Evolutionary conservation across 352 stramenopile species (phyloP).

Genomic region (Phytophthora vignae): DNA sequence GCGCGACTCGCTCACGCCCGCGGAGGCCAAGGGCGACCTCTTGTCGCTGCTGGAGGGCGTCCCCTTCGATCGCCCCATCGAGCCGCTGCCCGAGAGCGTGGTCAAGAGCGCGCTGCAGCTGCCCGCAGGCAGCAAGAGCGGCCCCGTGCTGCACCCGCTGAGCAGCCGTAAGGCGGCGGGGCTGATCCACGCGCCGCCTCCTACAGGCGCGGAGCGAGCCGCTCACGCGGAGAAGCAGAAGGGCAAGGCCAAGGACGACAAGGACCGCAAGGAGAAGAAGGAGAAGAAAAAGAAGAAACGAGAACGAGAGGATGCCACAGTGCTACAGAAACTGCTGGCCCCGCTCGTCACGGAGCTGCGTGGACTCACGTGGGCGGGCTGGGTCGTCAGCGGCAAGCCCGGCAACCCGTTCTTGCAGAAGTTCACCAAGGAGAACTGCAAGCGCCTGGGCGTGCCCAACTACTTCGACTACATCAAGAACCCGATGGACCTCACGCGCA

Average conservation of each 20-base stretch:
- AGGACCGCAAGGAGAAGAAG: constrained; percentile 84
- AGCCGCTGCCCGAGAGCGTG: constrained; percentile 72
- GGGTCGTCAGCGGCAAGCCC: constrained; percentile 76
- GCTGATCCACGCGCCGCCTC: constrained; percentile 72
- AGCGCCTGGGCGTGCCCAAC: constrained; percentile 79
- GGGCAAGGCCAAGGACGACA: constrained; percentile 67
- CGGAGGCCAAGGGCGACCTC: constrained; percentile 59
- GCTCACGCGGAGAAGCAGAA: constrained; percentile 59
- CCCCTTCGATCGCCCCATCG: constrained; percentile 83
- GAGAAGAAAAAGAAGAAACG: constrained; percentile 88
- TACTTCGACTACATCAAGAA: constrained; percentile 89
- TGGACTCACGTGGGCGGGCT: constrained; percentile 74
- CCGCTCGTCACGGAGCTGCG: constrained; percentile 73
- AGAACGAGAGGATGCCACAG: constrained; percentile 71
- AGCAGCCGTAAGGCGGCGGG: constrained; percentile 56
- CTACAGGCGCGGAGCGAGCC: constrained; percentile 44
- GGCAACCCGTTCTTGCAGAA: constrained; percentile 88
- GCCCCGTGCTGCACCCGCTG: constrained; percentile 59
- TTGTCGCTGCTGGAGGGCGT: constrained; percentile 70
- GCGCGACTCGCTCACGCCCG: constrained; percentile 45
- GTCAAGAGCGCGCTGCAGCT: constrained; percentile 80
- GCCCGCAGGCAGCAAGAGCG: constrained; percentile 63
- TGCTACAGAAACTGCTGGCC: constrained; percentile 80
- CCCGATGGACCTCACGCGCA: constrained; percentile 85
- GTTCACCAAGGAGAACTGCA: constrained; percentile 89